Evolutionary conservation across 306 rosid species (phyloP).

Genomic region (Sicyos edulis): DNA sequence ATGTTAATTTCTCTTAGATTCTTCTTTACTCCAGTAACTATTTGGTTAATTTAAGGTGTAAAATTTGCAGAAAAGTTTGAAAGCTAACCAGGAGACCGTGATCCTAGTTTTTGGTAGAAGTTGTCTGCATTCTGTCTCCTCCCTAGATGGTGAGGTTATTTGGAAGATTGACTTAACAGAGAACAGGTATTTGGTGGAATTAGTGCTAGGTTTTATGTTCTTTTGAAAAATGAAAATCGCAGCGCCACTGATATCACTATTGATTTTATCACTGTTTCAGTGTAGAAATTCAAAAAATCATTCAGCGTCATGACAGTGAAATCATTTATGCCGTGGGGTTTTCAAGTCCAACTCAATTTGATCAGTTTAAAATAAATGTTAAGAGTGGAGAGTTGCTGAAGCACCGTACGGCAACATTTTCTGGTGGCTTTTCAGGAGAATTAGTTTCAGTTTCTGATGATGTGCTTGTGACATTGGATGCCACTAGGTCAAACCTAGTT

Average conservation of each 20-base stretch:
- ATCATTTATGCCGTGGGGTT: slow-evolving; percentile 54
- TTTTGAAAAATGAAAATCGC: slow-evolving; percentile 16
- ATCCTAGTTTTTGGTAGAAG: slow-evolving; percentile 72
- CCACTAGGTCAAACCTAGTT: slow-evolving; percentile 51
- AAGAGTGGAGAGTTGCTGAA: slow-evolving; percentile 72
- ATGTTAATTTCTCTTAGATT: background rate
- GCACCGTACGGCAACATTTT: slow-evolving; percentile 41
- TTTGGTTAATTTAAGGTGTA: slow-evolving; percentile 26
- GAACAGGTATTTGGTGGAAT: slow-evolving; percentile 50
- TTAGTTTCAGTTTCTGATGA: slow-evolving; percentile 54
- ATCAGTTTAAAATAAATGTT: slow-evolving; percentile 49
- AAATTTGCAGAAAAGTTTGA: slow-evolving; percentile 63
- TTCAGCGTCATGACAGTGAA: slow-evolving; percentile 52
- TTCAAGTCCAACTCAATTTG: slow-evolving; percentile 54
- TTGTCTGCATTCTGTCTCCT: slow-evolving; percentile 68
- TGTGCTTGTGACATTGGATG: slow-evolving; percentile 60
- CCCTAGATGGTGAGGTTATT: slow-evolving; percentile 67
- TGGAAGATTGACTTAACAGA: slow-evolving; percentile 67
- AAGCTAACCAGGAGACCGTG: slow-evolving; percentile 60
- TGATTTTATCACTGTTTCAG: slow-evolving; percentile 46
- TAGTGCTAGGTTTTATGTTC: slow-evolving; percentile 8
- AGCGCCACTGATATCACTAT: slow-evolving; percentile 30
- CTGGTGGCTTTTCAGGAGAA: slow-evolving; percentile 63
- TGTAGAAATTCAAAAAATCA: slow-evolving; percentile 60
- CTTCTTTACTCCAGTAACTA: slow-evolving; percentile 13